These are phyloP conservation scores for Sporobolomyces pararoseus DNA, from an alignment of 768 basidiomycete species.

Conservation along the genomic window DNA sequence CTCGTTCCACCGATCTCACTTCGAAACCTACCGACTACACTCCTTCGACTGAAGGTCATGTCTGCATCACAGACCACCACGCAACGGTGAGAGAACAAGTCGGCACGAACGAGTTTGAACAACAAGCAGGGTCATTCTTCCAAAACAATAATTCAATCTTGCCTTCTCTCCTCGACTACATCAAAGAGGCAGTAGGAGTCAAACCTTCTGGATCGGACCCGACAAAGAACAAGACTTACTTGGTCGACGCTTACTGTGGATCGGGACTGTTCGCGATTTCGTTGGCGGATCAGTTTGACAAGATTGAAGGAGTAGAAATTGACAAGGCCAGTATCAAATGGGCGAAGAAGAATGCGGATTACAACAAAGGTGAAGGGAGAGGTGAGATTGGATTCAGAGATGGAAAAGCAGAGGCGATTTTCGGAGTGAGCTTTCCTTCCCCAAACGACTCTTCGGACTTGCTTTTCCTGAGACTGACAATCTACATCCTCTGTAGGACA, in stretches of 20 bases:
- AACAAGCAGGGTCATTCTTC: slow-evolving; percentile 85
- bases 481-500: slow-evolving; percentile 20
- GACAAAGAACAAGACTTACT: slow-evolving; percentile 59
- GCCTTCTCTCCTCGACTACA: slow-evolving; percentile 75
- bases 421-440: slow-evolving; percentile 51
- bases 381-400: slow-evolving; percentile 58
- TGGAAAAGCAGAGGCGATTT: slow-evolving; percentile 85
- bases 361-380: slow-evolving; percentile 56
- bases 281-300: slow-evolving; percentile 67
- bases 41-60: slow-evolving; percentile 52
- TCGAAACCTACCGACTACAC: slow-evolving; percentile 35
- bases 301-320: slow-evolving; percentile 88
- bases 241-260: slow-evolving; percentile 82
- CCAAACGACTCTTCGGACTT: slow-evolving; percentile 44
- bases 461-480: neutral
- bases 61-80: slow-evolving; percentile 81
- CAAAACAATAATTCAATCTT: slow-evolving; percentile 97
- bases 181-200: slow-evolving; percentile 62
- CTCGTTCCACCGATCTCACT: slow-evolving; percentile 12
- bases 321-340: slow-evolving; percentile 51
- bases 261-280: slow-evolving; percentile 81
- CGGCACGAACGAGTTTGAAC: slow-evolving; percentile 75
- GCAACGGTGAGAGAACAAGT: slow-evolving; percentile 77
- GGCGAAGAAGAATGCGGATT: slow-evolving; percentile 52
- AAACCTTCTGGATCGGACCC: neutral